Percentiles rank a stretch among this genome's conserved stretches.
These are phyloP conservation scores for Aspergillus cejpii DNA, from an alignment of 2,329 filamentous ascomycete genomes.

Conservation along the genomic window DNA sequence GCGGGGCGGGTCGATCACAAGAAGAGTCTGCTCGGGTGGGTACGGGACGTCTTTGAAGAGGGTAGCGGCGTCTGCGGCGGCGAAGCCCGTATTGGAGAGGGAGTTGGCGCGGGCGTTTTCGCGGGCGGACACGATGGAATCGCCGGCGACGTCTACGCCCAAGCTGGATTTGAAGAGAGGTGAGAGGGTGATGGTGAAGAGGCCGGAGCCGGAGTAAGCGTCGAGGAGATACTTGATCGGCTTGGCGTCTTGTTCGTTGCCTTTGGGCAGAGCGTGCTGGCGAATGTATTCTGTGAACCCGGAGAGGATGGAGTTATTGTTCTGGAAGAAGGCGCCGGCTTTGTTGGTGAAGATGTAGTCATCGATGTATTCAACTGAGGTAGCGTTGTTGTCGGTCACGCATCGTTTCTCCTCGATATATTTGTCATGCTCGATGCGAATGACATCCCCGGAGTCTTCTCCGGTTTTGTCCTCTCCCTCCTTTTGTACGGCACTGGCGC, in stretches of 20 bases:
- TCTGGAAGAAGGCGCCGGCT: constrained; percentile 95
- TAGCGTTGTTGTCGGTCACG: constrained; percentile 77
- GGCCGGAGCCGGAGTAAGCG: constrained; percentile 92
- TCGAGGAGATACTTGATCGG: constrained; percentile 83
- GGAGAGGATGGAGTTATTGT: constrained; percentile 96
- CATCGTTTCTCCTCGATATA: constrained; percentile 78
- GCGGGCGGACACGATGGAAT: constrained; percentile 71
- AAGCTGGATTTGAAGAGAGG: constrained; percentile 70
- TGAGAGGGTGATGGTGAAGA: constrained; percentile 93
- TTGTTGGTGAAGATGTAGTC: constrained; percentile 81
- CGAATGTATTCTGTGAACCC: constrained; percentile 82
- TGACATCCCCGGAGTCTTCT: constrained; percentile 38
- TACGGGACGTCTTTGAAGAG: constrained; percentile 74
- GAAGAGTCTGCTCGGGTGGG: constrained; percentile 71
- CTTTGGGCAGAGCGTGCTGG: constrained; percentile 60
- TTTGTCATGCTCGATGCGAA: constrained; percentile 51
- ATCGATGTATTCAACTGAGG: constrained; percentile 80
- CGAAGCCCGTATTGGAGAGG: constrained; percentile 70
- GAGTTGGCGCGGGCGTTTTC: constrained; percentile 72
- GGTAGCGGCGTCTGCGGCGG: constrained; percentile 76
- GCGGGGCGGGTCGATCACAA: constrained; percentile 93
- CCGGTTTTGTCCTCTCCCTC: constrained; percentile 22
- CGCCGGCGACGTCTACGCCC: constrained; percentile 80
- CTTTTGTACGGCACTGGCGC: constrained; percentile 19
- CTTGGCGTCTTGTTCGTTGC: constrained; percentile 28